Evolutionary conservation across 345 rosid species (phyloP).

Genomic region (Clarkia xantiana): DNA sequence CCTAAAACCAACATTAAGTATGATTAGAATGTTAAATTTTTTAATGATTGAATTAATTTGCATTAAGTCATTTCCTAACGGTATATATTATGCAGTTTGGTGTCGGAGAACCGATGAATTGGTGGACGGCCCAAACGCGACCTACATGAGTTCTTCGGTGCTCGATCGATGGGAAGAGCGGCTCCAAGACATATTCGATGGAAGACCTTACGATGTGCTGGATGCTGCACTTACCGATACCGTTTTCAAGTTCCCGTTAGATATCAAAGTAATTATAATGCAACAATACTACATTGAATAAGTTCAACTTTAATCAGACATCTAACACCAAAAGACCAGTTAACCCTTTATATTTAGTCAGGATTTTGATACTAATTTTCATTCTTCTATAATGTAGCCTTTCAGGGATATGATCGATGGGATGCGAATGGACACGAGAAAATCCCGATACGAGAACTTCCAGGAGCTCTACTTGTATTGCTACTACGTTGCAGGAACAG

Average conservation of each 20-base stretch:
- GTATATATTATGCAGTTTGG: constrained; percentile 26
- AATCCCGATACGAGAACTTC: constrained; percentile 30
- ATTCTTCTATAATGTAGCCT: constrained; percentile 18
- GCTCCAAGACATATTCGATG: constrained; percentile 38
- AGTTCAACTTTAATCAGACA: too few species aligned
- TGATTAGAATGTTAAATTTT: too few species aligned
- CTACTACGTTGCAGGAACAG: constrained; percentile 47
- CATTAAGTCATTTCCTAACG: too few species aligned
- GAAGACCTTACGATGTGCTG: constrained; percentile 42
- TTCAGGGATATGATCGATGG: constrained; percentile 55
- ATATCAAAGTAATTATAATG: constrained; percentile 30
- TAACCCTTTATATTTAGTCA: too few species aligned
- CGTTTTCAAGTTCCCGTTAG: constrained; percentile 32
- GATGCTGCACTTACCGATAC: constrained; percentile 49
- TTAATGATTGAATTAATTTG: too few species aligned
- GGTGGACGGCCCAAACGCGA: constrained; percentile 45
- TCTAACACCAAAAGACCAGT: too few species aligned
- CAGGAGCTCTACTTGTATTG: constrained; percentile 43
- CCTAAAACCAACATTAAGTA: too few species aligned
- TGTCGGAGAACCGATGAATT: constrained; percentile 52
- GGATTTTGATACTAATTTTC: neutral
- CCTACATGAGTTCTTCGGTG: constrained; percentile 20
- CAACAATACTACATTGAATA: too few species aligned
- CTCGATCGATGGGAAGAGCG: constrained; percentile 51
- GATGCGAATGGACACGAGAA: constrained; percentile 47